Evolutionary conservation across 257 asterid species (phyloP).

Genomic region (Eucommia ulmoides): DNA sequence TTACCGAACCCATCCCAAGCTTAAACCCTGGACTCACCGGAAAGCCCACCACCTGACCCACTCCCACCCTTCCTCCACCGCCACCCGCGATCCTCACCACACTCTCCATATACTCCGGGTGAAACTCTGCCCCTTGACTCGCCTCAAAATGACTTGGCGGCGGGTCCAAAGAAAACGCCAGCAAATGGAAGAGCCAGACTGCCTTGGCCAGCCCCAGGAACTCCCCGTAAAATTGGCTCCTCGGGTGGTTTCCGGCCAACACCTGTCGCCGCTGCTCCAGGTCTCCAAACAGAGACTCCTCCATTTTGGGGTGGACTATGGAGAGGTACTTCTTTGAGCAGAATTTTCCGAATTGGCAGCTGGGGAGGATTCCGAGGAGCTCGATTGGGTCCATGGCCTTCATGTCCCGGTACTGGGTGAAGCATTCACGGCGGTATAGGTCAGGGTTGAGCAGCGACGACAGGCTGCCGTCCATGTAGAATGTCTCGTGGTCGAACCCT

Average conservation of each 20-base stretch:
- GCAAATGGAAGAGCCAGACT: slow-evolving; percentile 87
- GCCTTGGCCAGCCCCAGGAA: slow-evolving; percentile 75
- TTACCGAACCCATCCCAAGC: slow-evolving; percentile 62
- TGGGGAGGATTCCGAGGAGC: slow-evolving; percentile 75
- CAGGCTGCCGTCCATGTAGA: slow-evolving; percentile 93
- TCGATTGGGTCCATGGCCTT: slow-evolving; percentile 90
- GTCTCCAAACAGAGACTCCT: slow-evolving; percentile 90
- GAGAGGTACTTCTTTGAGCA: slow-evolving; percentile 82
- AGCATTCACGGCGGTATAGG: slow-evolving; percentile 82
- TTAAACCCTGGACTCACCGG: slow-evolving; percentile 93
- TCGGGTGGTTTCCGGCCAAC: slow-evolving; percentile 72
- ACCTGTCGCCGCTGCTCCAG: slow-evolving; percentile 89
- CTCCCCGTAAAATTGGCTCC: slow-evolving; percentile 80
- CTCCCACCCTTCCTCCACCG: slow-evolving; percentile 34
- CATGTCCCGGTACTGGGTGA: slow-evolving; percentile 83
- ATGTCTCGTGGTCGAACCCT: slow-evolving; percentile 93
- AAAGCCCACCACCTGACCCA: slow-evolving; percentile 65
- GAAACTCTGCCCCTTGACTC: slow-evolving; percentile 75
- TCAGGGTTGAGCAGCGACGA: slow-evolving; percentile 76
- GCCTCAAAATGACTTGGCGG: slow-evolving; percentile 94
- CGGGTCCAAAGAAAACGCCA: slow-evolving; percentile 75
- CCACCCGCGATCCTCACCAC: slow-evolving; percentile 41
- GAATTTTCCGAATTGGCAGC: slow-evolving; percentile 85
- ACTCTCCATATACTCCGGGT: slow-evolving; percentile 80
- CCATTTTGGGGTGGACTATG: slow-evolving; percentile 91